Evolutionary conservation across 805 yeast species (phyloP), one percentile per base, ranked within the genome.

Genomic region (Sugiyamaella mastotermitis): DNA sequence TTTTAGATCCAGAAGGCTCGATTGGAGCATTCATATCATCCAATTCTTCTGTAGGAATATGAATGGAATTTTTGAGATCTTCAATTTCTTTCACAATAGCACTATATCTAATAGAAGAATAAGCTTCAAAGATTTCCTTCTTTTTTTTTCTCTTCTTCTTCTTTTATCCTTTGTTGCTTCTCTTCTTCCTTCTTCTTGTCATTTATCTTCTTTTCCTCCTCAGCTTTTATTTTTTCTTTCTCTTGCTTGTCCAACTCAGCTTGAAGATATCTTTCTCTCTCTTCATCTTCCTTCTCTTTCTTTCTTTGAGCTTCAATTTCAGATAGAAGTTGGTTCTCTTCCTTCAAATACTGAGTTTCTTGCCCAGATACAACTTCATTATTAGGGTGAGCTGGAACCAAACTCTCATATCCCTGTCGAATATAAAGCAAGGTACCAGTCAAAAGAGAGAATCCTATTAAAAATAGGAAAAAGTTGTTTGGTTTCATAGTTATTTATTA

Each of bases 1-100:
- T 40, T 26, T 50, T 15, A 2, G 17, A 11, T 3, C 39, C 39
- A 18, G 31, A 17, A 4, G 39, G 39, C 13, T 26, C 18, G 3
- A 22, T 20, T 13, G 24, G n/a, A 13, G 31, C 28, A 26, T 33
- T 23, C 3, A 20, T 10, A 5, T 19, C 35, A 18, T 27, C 9
- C 7, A 6, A 10, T 10, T 19, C 23, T 20, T 33, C 36, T 11
- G 18, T 33, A 13, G 26, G 31, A 18, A 33, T 23, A 6, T 33
- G 15, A 13, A 19, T 33, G 17, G 26, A 19, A 11, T 33, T 33
- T 33, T 14, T 13, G 18, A 33, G 31, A 9, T 17, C 17, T 21
- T 20, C 21, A 16, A 8, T 32, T 11, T 33, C 36, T 19, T 17
- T 15, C 13, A 19, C 6, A 5, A 19, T 11, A 13, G 13, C 11